These are phyloP conservation scores for Backusella circina DNA, from an alignment of 192 early-diverging fungal genomes.

Conservation along the genomic window DNA sequence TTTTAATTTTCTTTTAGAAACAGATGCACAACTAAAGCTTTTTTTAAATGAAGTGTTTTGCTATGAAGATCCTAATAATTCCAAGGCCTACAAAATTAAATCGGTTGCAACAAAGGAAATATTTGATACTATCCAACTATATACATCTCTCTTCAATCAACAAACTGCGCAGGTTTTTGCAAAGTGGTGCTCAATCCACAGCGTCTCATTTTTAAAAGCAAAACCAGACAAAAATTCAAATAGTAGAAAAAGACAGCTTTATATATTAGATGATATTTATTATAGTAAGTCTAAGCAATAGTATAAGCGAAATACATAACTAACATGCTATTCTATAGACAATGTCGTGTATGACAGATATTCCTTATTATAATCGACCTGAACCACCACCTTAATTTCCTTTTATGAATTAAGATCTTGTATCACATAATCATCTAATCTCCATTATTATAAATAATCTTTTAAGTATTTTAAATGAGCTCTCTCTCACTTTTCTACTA, in stretches of 20 bases:
- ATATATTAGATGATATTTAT: conserved; percentile 1
- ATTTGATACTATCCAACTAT: not conserved
- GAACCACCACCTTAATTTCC: no score
- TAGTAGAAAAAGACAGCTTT: conserved; percentile 9
- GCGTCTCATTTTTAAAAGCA: conserved; percentile 4
- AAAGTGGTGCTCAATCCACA: conserved; percentile 8
- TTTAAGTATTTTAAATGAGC: no score
- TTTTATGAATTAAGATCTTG: no score
- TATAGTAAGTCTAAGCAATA: conserved; percentile 5
- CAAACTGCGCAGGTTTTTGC: not conserved
- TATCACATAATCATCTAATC: no score
- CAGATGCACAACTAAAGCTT: not conserved
- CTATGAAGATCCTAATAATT: not conserved
- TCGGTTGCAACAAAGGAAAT: not conserved
- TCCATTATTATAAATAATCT: no score
- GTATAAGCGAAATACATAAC: conserved; percentile 9
- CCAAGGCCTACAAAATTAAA: not conserved
- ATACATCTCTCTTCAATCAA: conserved; percentile 1
- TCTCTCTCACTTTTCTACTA: no score
- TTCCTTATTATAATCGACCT: no score
- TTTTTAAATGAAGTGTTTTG: conserved; percentile 6
- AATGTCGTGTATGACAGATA: no score
- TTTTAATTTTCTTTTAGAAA: conserved; percentile 9
- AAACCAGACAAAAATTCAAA: conserved; percentile 3
- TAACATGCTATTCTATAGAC: not conserved